A percentile compares a stretch with the other conserved stretches of the same genome.
phyloP scores from a whole-genome alignment of 2,329 filamentous ascomycete genomes.

The Phialophora macrospora region DNA sequence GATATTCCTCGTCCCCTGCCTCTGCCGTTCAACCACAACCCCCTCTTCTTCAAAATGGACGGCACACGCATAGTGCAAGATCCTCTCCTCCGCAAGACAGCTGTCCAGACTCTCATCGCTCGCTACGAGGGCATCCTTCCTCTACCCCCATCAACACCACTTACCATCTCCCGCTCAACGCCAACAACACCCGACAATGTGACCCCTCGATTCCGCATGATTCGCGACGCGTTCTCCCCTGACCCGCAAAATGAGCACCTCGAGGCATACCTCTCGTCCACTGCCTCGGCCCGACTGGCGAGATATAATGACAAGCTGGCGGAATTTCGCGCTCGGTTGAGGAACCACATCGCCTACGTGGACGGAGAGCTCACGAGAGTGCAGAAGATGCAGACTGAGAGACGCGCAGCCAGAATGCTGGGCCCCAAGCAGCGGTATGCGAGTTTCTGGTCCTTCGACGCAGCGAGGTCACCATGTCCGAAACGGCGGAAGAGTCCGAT shows the following conservation, averaged over 20 bases:
- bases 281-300: conserved; percentile 16
- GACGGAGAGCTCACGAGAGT: conserved; percentile 20
- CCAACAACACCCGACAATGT: conserved; percentile 10
- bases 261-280: conserved; percentile 24
- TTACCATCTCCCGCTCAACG: neutral
- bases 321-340: conserved; percentile 27
- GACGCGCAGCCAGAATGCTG: conserved; percentile 14
- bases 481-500: neutral
- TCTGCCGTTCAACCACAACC: conserved; percentile 35
- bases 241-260: conserved; percentile 29
- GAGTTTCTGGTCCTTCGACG: conserved; percentile 33
- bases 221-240: conserved; percentile 33
- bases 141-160: conserved; percentile 10
- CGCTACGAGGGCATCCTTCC: conserved; percentile 34
- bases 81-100: conserved; percentile 32
- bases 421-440: conserved; percentile 26
- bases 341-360: conserved; percentile 21
- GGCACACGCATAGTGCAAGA: conserved; percentile 33
- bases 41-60: conserved; percentile 24
- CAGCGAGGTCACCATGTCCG: neutral
- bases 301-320: conserved; percentile 27
- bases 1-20: conserved; percentile 25
- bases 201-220: conserved; percentile 31
- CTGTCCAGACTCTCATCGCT: conserved; percentile 36
- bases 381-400: conserved; percentile 25